phyloP scores from a whole-genome alignment of 2,329 filamentous ascomycete genomes.

The Cytospora mali region DNA sequence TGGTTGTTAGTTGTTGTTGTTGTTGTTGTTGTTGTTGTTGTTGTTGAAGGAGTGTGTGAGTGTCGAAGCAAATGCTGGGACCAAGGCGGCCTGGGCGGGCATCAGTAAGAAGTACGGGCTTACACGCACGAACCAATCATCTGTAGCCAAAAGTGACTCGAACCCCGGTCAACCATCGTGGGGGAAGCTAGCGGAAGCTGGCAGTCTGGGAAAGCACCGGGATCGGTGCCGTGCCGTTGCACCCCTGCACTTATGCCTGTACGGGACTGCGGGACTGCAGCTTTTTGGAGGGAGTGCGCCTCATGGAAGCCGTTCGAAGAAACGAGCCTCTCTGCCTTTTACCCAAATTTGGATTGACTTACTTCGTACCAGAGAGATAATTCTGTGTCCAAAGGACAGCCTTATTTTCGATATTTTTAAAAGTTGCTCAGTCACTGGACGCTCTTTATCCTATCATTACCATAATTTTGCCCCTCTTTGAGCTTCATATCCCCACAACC shows the following conservation, averaged over 20 bases:
- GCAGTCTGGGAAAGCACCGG: too few relatives aligned
- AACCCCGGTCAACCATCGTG: constrained; percentile 8
- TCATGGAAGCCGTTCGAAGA: constrained; percentile 22
- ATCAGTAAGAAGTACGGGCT: not conserved
- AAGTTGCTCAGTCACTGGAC: not conserved
- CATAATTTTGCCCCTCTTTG: constrained; percentile 13
- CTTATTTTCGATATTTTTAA: not conserved
- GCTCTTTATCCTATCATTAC: not conserved
- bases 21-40: too few relatives aligned
- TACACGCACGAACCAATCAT: constrained; percentile 13
- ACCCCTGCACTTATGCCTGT: constrained; percentile 15
- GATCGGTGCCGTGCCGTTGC: constrained; percentile 15
- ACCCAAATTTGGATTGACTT: not conserved
- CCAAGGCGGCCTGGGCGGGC: not conserved
- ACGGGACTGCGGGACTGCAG: constrained; percentile 12
- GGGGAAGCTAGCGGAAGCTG: too few relatives aligned
- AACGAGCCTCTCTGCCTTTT: constrained; percentile 10
- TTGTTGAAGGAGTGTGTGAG: not conserved
- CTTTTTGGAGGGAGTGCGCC: constrained; percentile 11
- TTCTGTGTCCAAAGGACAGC: not conserved
- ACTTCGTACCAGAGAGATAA: not conserved
- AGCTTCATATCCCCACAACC: constrained; percentile 3
- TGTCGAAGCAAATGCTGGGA: not conserved
- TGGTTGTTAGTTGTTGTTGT: too few relatives aligned
- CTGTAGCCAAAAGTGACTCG: not conserved